A percentile compares a stretch with the other conserved stretches of the same genome.
Conservation (phyloP, 805 yeast genomes). For the Candida maltosa region DNA sequence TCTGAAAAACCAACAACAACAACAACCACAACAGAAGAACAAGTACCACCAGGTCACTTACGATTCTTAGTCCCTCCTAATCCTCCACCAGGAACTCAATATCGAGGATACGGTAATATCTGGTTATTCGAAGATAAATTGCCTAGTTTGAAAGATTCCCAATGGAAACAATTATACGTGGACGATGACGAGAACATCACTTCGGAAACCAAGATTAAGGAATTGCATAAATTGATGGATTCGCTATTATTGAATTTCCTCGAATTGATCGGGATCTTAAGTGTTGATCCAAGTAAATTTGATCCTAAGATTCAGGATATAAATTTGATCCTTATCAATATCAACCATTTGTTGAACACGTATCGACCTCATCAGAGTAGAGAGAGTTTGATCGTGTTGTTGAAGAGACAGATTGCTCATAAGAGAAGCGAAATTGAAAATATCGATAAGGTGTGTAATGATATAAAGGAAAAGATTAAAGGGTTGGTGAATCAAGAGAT, state of each 20-base stretch:
- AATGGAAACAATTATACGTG: slow-evolving; percentile 69
- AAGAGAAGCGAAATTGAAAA: slow-evolving; percentile 52
- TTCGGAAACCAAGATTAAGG: slow-evolving; percentile 54
- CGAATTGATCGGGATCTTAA: slow-evolving; percentile 75
- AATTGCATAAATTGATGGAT: slow-evolving; percentile 74
- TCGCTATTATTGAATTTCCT: slow-evolving; percentile 77
- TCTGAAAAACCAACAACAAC: background rate
- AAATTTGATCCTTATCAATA: slow-evolving; percentile 75
- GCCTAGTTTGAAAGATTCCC: slow-evolving; percentile 72
- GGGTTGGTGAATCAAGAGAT: slow-evolving; percentile 14
- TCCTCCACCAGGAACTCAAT: slow-evolving; percentile 59
- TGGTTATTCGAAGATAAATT: slow-evolving; percentile 83
- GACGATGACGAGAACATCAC: slow-evolving; percentile 31
- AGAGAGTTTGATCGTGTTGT: slow-evolving; percentile 75
- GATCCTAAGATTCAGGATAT: slow-evolving; percentile 70
- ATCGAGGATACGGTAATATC: slow-evolving; percentile 83
- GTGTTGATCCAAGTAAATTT: slow-evolving; percentile 65
- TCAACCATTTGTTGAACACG: slow-evolving; percentile 87
- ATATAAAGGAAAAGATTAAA: slow-evolving; percentile 35
- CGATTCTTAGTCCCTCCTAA: slow-evolving; percentile 63
- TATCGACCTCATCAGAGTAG: slow-evolving; percentile 95
- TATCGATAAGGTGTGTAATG: slow-evolving; percentile 39
- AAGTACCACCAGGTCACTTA: slow-evolving; percentile 40
- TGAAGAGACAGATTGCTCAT: slow-evolving; percentile 66
- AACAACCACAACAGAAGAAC: slow-evolving; percentile 9